These are phyloP conservation scores for Scolecobasidium constrictum DNA, from an alignment of 2,329 filamentous ascomycete species.

Conservation along the genomic window DNA sequence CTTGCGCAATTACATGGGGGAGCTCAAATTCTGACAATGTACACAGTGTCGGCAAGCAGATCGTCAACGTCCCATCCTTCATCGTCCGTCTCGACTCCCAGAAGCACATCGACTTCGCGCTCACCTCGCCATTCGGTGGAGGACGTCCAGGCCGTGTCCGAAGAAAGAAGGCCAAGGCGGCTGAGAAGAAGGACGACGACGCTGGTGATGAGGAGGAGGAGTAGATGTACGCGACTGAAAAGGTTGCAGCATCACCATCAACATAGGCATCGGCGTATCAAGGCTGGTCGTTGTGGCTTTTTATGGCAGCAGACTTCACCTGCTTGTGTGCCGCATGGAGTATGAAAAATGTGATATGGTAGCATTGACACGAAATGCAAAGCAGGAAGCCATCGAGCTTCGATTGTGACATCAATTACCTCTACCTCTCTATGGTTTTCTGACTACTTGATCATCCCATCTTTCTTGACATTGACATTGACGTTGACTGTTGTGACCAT, in stretches of 20 bases:
- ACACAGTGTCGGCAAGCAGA: slow-evolving; percentile 91
- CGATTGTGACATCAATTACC: too few species aligned
- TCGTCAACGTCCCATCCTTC: slow-evolving; percentile 99
- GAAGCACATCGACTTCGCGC: slow-evolving; percentile 99
- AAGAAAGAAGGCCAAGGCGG: slow-evolving; percentile 99
- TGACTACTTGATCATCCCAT: too few species aligned
- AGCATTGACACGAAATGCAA: background rate
- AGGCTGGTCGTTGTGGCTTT: background rate
- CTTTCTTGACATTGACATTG: too few species aligned
- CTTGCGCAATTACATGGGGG: too few species aligned
- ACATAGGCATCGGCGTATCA: background rate
- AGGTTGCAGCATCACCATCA: background rate
- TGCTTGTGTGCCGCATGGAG: background rate
- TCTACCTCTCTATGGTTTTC: too few species aligned
- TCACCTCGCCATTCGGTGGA: slow-evolving; percentile 95
- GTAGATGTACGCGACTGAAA: slow-evolving; percentile 16
- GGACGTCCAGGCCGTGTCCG: slow-evolving; percentile 94
- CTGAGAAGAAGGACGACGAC: slow-evolving; percentile 69
- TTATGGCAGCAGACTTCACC: background rate
- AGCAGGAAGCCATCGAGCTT: too few species aligned
- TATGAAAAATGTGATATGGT: background rate
- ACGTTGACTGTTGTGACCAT: too few species aligned
- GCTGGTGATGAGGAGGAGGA: slow-evolving; percentile 82
- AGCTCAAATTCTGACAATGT: slow-evolving; percentile 6
- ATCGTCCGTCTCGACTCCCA: slow-evolving; percentile 99